These are phyloP conservation scores for Populus nigra DNA, from an alignment of 345 rosid species.

Conservation along the genomic window DNA sequence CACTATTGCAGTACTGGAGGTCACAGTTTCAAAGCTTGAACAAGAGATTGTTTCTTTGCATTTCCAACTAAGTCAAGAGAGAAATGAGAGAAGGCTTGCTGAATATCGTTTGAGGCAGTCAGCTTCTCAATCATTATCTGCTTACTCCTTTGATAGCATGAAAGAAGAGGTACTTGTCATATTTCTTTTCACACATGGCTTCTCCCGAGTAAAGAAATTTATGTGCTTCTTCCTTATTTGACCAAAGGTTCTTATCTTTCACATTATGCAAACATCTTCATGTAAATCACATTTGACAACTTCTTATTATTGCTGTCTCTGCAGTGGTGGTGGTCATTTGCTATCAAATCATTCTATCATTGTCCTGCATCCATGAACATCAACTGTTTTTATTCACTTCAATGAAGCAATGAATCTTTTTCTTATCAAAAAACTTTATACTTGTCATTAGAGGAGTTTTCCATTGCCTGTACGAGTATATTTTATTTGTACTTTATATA, in stretches of 20 bases:
- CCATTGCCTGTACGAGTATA: background rate
- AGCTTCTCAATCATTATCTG: conserved; percentile 47
- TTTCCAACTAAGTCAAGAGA: conserved; percentile 92
- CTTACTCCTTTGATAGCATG: conserved; percentile 20
- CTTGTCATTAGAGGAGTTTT: background rate
- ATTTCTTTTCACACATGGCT: background rate
- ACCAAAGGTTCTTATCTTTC: background rate
- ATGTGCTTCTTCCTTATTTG: background rate
- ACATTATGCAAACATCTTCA: background rate
- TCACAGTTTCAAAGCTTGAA: conserved; percentile 66
- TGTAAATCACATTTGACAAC: background rate
- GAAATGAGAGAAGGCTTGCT: conserved; percentile 77
- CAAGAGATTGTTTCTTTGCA: conserved; percentile 76
- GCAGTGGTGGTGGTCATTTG: background rate
- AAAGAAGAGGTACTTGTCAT: conserved; percentile 27
- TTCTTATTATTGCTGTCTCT: background rate
- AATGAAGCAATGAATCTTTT: background rate
- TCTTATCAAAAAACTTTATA: background rate
- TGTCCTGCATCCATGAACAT: background rate
- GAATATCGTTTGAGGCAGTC: conserved; percentile 69
- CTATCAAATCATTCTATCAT: background rate
- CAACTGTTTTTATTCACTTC: background rate
- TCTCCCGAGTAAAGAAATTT: background rate
- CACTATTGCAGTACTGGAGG: conserved; percentile 64
- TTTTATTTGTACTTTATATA: background rate